These are phyloP conservation scores for Glycine tomentella DNA, from an alignment of 306 rosid species.

Conservation along the genomic window DNA sequence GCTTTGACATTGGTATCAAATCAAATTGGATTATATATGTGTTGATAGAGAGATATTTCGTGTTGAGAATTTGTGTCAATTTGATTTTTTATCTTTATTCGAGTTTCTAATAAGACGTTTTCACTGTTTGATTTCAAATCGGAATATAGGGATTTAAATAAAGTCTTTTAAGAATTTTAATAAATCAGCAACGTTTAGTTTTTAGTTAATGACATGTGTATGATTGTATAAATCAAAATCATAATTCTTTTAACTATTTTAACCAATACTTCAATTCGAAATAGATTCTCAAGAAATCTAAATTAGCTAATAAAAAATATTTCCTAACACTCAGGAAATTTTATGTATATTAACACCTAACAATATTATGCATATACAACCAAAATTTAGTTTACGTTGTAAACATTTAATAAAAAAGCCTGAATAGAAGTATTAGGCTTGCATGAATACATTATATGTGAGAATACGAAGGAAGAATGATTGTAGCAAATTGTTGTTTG, in stretches of 20 bases:
- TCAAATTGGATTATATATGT: not conserved
- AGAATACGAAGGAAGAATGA: not conserved
- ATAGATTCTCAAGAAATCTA: not conserved
- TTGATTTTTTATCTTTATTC: not conserved
- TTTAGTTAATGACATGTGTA: not conserved
- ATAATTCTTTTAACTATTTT: not conserved
- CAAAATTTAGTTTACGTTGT: not conserved
- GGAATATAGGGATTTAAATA: not conserved
- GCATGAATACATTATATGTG: not conserved
- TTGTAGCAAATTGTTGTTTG: not conserved
- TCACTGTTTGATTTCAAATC: not conserved
- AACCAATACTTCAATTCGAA: not conserved
- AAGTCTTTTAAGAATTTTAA: not conserved
- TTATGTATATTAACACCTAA: not conserved
- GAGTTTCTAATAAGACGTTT: not conserved
- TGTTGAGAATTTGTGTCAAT: not conserved
- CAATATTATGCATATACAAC: not conserved
- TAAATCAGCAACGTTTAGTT: not conserved
- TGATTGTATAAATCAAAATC: not conserved
- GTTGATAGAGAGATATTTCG: too few relatives aligned
- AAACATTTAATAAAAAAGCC: not conserved
- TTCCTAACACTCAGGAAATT: too few relatives aligned
- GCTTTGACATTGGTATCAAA: not conserved
- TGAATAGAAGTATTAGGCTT: not conserved
- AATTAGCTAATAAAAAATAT: too few relatives aligned